Base-by-base conservation (phyloP, 305 asterid genomes). In the Petunia hybrid region DNA sequence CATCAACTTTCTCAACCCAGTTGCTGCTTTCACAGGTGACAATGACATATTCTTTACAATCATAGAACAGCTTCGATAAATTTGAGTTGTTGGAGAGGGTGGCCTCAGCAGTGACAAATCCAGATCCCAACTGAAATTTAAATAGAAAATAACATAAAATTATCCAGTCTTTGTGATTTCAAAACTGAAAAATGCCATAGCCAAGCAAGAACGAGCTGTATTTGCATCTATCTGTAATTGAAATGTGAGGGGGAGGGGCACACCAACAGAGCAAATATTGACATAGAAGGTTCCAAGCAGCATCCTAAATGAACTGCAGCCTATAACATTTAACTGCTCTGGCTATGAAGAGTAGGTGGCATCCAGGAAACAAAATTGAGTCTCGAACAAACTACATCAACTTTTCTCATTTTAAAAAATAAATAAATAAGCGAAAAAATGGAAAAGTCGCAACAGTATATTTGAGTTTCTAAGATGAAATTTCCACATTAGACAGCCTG, bases 1-100 rank as follows among this genome's bases (percentile, higher is more conserved):
- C 98, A 70, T 95, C 98, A 74, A 94, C 87, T 89, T 88, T 96
- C 82, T 94, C 98, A 13, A 86, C 85, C 99, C 97, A 92, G 43
- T 41, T 66, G 84, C 84, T 81, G 80, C 92, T 82, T 82, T 94
- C 93, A 85, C 95, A 90, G 75, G 97, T 90, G 74, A 80, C 67
- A 70, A 94, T 80, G 36, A 93, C 81, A 74, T 89, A 96, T 85
- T 85, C 91, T 92, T 89, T 92, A 94, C 99, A 94, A 82, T 96
- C 95, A 56, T 73, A 69, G 87, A 91, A 92, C 85, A 94, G 70
- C 83, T 84, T 89, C 38, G 89, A 87, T 83, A 96, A 83, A 83
- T 87, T 90, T 41, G 89, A 76, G 84, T 91, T 91, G 73, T 91
- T 80, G 48, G 91, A 88, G 85, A 96, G 91, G 68, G 85, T 85